Evolutionary conservation across 768 basidiomycete species (phyloP).

Genomic region (Lactarius tabidus): DNA sequence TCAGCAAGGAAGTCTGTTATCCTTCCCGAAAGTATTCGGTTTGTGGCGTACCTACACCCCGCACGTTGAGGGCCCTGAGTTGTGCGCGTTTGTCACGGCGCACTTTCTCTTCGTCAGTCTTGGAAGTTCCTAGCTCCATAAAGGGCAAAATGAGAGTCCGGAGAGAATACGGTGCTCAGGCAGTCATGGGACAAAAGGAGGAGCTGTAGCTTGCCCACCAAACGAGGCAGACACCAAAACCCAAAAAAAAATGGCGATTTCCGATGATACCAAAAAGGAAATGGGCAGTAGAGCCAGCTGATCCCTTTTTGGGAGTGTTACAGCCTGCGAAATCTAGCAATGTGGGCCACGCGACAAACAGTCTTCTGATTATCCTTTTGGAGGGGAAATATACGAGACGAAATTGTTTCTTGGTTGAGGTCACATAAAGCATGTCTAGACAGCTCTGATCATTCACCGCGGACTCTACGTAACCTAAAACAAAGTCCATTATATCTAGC

Average conservation of each 20-base stretch:
- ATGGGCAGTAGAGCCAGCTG: neutral
- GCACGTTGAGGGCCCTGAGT: constrained; percentile 55
- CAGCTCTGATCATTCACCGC: neutral
- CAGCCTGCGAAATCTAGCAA: neutral
- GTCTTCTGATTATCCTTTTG: neutral
- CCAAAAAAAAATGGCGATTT: constrained; percentile 4
- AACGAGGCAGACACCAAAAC: no score
- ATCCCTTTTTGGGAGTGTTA: no score
- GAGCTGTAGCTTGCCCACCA: neutral
- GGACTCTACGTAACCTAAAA: neutral
- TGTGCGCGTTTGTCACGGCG: constrained; percentile 55
- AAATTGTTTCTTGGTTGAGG: neutral
- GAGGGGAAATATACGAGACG: neutral
- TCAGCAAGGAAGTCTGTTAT: neutral
- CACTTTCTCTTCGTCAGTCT: constrained; percentile 47
- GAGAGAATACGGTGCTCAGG: constrained; percentile 6
- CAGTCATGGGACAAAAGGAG: constrained; percentile 2
- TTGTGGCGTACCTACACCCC: constrained; percentile 33
- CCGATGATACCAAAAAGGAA: constrained; percentile 22
- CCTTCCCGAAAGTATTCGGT: constrained; percentile 41
- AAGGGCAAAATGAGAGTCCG: neutral
- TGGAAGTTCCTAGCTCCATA: constrained; percentile 28
- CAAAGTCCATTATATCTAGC: neutral
- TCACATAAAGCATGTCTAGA: neutral
- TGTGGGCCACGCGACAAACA: neutral